phyloP scores from a whole-genome alignment of 768 basidiomycete genomes.

The Cystobasidium tubakii region DNA sequence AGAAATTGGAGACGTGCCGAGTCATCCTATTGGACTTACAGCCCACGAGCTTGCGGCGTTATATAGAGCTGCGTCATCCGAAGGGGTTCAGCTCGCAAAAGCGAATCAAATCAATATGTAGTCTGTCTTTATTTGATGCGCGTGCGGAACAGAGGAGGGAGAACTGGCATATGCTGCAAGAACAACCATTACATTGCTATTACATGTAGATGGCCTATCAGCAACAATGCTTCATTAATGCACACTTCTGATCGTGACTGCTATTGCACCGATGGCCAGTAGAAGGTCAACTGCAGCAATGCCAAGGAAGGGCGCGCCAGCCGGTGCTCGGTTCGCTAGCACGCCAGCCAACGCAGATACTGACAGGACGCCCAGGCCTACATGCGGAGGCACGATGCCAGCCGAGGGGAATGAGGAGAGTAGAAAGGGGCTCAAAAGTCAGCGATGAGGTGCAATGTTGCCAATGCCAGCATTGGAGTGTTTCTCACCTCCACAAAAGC shows the following conservation, averaged over 20 bases:
- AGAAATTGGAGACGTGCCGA: slow-evolving; percentile 42
- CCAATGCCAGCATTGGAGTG: no score
- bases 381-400: background rate
- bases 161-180: no score
- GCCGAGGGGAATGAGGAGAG: no score
- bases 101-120: background rate
- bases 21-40: slow-evolving; percentile 29
- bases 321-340: slow-evolving; percentile 1
- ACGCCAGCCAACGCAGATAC: slow-evolving; percentile 8
- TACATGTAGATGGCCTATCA: background rate
- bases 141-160: no score
- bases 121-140: no score
- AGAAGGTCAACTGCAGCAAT: background rate
- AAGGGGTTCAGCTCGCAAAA: background rate
- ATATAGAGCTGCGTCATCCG: background rate
- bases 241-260: background rate
- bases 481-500: slow-evolving; percentile 22
- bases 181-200: background rate
- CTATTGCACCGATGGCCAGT: background rate
- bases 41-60: background rate
- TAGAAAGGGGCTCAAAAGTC: no score
- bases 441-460: no score
- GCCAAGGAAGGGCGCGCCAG: background rate
- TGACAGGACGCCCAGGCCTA: slow-evolving; percentile 17
- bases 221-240: background rate